Evolutionary conservation across 2,329 filamentous ascomycete species (phyloP), one percentile per base, ranked within the genome.

Genomic region (Blumeria graminis): DNA sequence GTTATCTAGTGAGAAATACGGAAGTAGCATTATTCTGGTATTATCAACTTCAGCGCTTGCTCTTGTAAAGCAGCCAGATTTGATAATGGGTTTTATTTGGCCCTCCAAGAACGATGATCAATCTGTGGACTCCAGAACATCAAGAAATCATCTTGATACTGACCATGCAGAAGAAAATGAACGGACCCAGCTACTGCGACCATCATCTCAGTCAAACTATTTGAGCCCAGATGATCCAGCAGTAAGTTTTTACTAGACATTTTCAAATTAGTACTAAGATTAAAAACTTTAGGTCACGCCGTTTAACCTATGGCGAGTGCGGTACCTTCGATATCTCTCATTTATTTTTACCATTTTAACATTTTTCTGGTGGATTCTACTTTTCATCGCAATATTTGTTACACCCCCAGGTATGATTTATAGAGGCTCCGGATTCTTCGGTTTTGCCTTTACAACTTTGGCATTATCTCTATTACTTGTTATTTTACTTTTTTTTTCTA

Each of bases 241-340:
- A 61, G 85, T 94, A 69, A 68, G 77, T 65, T 59, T 56, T 16
- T 36, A 8, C 14, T 6, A 28, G n/a, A 10, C 28, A 16, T 43
- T 13, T 16, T 55, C 16, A 1, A 11, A 13, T 5, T 16, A 60
- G 41, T 57, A 56, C 62, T 64, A 57, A 65, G 60, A 43, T 62
- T 3, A 46, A 34, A 38, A 9, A n/a, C 43, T 28, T 28, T 28
- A 68, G 66, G 81, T 86, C 28, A 86, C 87, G 3, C 92, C 92
- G 0, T 95, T 95, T 71, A 98, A 98, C 64, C 77, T 96, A 39
- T 94, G 88, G 83, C 86, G 80, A 58, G 84, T 98, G 54, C 82
- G 92, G 16, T 77, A 84, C 51, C 73, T 92, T 56, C 80, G 88
- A 66, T 86, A 81, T 65, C 68, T 92, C 59, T 90, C 87, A 5